A percentile compares a stretch with the other conserved stretches of the same genome.
These are phyloP conservation scores for Acacia pycnantha DNA, from an alignment of 331 rosid species.

Conservation along the genomic window DNA sequence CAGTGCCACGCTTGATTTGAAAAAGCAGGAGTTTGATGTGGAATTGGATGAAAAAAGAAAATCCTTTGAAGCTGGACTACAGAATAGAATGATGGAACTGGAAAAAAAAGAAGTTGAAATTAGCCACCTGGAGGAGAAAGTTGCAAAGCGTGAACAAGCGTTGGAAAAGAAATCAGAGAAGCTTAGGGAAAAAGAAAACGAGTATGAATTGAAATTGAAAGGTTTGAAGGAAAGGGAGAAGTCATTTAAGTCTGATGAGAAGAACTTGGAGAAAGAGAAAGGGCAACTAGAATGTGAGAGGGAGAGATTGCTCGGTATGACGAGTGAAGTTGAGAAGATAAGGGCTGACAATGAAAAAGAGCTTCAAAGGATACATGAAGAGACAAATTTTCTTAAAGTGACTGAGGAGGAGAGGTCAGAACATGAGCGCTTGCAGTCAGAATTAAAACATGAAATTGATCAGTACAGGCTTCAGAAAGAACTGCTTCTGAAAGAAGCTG, in stretches of 20 bases:
- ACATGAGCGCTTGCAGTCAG: conserved; percentile 69
- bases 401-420: conserved; percentile 84
- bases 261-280: conserved; percentile 60
- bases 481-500: conserved; percentile 78
- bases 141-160: conserved; percentile 80
- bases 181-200: conserved; percentile 88
- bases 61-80: conserved; percentile 71
- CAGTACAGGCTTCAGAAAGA: conserved; percentile 85
- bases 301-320: conserved; percentile 63
- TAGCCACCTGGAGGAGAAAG: conserved; percentile 81
- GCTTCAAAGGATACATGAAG: conserved; percentile 65
- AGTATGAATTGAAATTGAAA: conserved; percentile 69
- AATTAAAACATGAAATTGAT: conserved; percentile 80
- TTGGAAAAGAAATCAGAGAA: conserved; percentile 83
- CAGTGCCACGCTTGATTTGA: conserved; percentile 55
- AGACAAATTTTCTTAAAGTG: conserved; percentile 60
- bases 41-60: conserved; percentile 75
- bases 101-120: conserved; percentile 89
- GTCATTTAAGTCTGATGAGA: conserved; percentile 66
- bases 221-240: conserved; percentile 77
- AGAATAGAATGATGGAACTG: conserved; percentile 60
- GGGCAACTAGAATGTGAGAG: conserved; percentile 53
- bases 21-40: conserved; percentile 75
- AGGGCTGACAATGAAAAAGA: conserved; percentile 63
- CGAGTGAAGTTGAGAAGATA: conserved; percentile 69